A percentile compares a stretch with the other conserved stretches of the same genome.
phyloP scores from a whole-genome alignment of 192 early-diverging fungal species.

The Chytriomyces sp. region DNA sequence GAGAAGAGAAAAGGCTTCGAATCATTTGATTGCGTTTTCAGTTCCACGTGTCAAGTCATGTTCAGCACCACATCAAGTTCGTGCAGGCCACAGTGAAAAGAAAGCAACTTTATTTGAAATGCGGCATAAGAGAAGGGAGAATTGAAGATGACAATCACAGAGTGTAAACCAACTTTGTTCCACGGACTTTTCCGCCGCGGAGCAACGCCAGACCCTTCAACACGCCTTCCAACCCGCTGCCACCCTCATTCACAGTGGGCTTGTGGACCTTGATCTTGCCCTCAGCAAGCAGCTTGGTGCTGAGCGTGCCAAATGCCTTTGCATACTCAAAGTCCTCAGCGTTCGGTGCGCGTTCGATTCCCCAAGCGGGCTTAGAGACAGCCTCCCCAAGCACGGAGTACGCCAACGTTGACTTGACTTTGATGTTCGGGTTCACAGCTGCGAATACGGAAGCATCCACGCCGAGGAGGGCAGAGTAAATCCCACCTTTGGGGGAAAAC shows the following conservation, averaged over 20 bases:
- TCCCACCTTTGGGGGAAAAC: neutral
- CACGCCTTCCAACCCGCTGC: constrained; percentile 27
- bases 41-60: too few species aligned
- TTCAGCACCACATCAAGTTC: too few species aligned
- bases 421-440: neutral
- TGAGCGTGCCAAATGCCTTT: constrained; percentile 29
- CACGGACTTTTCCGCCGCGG: constrained; percentile 40
- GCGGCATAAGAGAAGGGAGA: too few species aligned
- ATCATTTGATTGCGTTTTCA: too few species aligned
- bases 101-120: too few species aligned
- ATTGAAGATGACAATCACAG: neutral
- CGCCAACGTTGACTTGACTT: constrained; percentile 28
- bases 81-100: too few species aligned
- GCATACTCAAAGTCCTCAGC: constrained; percentile 27
- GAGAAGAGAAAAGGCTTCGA: too few species aligned
- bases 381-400: constrained; percentile 40
- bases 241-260: constrained; percentile 4
- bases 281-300: constrained; percentile 24
- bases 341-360: constrained; percentile 1
- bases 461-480: constrained; percentile 4
- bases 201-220: constrained; percentile 36
- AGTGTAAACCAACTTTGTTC: constrained; percentile 43
- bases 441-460: neutral
- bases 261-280: constrained; percentile 40
- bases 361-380: constrained; percentile 16